Base-by-base conservation (phyloP, 2,329 filamentous ascomycete genomes). In the Fusarium dimerum region DNA sequence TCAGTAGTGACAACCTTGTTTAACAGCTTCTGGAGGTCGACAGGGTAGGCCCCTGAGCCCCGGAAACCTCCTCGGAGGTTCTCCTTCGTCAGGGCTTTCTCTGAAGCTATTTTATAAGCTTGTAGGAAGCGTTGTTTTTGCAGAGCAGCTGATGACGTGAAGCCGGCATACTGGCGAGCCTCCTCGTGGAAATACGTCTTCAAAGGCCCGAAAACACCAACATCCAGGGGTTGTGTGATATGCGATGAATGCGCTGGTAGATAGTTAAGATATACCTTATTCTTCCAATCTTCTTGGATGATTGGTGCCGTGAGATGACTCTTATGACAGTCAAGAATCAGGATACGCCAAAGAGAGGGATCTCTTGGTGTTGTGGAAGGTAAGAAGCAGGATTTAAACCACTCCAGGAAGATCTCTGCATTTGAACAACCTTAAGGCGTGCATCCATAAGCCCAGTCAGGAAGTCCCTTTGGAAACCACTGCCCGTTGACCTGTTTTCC, bases 101-200 rank as follows among this genome's bases (percentile, higher is more conserved):
- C n/a, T 17, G n/a, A 42, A 42, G 40, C 40, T 42, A 42, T 42
- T 42, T 42, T 42, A 42, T n/a, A n/a, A n/a, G n/a, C n/a, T n/a
- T n/a, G n/a, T n/a, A n/a, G n/a, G n/a, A n/a, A n/a, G n/a, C n/a
- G 40, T 42, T 42, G n/a, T 42, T 42, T 42, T 42, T 17, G 12
- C 26, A 42, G 10, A 17, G 12, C 26, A 42, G 40, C 40, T 17
- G 26, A 8, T 17, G 16, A 9, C 5, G 10, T 42, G n/a, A n/a
- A n/a, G n/a, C n/a, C n/a, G n/a, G n/a, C n/a, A n/a, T n/a, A n/a
- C n/a, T n/a, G n/a, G n/a, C n/a, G n/a, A n/a, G 40, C 26, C n/a
- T 42, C 13, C n/a, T 42, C 10, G 17, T 17, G 12, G 26, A 18
- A 42, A 17, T 18, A 42, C n/a, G n/a, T n/a, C n/a, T n/a, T n/a